Conservation (phyloP, 805 yeast genomes). For the Sugiyamaella mastotermitis region DNA sequence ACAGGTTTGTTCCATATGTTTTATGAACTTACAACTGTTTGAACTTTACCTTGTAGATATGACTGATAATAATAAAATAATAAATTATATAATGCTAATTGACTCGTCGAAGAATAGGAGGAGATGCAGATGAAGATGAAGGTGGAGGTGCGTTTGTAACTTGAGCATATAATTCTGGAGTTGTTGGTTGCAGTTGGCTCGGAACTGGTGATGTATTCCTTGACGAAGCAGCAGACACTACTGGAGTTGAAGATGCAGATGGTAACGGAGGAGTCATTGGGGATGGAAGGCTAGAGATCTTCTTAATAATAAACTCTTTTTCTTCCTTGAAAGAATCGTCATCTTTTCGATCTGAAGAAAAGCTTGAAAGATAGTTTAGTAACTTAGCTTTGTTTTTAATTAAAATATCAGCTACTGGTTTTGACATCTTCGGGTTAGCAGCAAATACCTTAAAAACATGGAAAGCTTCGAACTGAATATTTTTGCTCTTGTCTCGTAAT, state of each 20-base stretch:
- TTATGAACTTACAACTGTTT: too few species aligned
- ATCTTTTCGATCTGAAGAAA: constrained; percentile 53
- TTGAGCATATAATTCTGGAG: neutral
- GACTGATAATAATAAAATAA: too few species aligned
- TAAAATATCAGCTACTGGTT: constrained; percentile 71
- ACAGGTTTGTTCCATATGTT: constrained; percentile 28
- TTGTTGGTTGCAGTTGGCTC: too few species aligned
- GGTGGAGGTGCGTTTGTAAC: constrained; percentile 1
- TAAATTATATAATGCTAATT: too few species aligned
- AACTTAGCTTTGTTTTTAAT: constrained; percentile 78
- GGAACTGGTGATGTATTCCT: too few species aligned
- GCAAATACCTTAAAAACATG: constrained; percentile 90
- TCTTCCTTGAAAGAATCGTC: constrained; percentile 70
- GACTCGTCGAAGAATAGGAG: too few species aligned
- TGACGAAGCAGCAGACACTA: too few species aligned
- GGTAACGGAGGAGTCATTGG: constrained; percentile 7
- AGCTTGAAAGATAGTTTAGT: constrained; percentile 58
- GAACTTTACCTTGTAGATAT: too few species aligned
- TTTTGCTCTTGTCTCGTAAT: constrained; percentile 81
- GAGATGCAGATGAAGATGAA: neutral
- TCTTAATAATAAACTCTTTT: constrained; percentile 69
- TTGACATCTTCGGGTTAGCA: constrained; percentile 91
- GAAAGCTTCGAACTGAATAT: constrained; percentile 84
- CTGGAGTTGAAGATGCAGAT: constrained; percentile 2
- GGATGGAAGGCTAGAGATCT: constrained; percentile 44